phyloP scores from a whole-genome alignment of 1,284 basidiomycete species.

The Melampsora abietis-canadensis region DNA sequence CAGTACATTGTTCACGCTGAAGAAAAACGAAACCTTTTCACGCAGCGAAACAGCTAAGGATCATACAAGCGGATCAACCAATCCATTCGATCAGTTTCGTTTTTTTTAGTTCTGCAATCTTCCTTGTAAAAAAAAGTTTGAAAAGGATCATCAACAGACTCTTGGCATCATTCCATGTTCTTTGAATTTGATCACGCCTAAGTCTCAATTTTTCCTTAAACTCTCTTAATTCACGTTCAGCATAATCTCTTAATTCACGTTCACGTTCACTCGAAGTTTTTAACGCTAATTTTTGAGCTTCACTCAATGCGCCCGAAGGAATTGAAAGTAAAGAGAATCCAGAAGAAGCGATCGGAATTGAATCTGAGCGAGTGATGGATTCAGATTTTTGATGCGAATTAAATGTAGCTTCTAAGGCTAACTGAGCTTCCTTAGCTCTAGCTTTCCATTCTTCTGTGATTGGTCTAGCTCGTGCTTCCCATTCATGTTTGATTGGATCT shows the following conservation, averaged over 20 bases:
- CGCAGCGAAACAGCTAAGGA: slow-evolving; percentile 15
- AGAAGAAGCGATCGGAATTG: not conserved
- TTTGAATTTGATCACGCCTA: slow-evolving; percentile 45
- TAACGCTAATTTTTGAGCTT: not conserved
- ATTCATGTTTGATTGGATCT: slow-evolving; percentile 33
- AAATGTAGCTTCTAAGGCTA: slow-evolving; percentile 23
- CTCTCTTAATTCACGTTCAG: slow-evolving; percentile 48
- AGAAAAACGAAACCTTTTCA: slow-evolving; percentile 50
- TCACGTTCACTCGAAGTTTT: slow-evolving; percentile 13
- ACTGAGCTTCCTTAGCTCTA: slow-evolving; percentile 32
- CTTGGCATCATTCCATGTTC: slow-evolving; percentile 51
- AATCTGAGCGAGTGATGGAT: slow-evolving; percentile 4
- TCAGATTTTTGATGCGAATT: slow-evolving; percentile 15
- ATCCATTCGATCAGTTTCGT: not conserved
- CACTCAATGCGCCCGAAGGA: slow-evolving; percentile 7
- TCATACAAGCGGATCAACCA: not conserved
- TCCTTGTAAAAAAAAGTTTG: not conserved
- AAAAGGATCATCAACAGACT: slow-evolving; percentile 43
- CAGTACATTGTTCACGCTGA: slow-evolving; percentile 51
- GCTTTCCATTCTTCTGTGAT: slow-evolving; percentile 41
- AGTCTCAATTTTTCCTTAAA: slow-evolving; percentile 46
- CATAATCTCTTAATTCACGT: slow-evolving; percentile 46
- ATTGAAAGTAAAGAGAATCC: not conserved
- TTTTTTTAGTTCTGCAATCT: not conserved
- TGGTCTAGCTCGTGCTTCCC: slow-evolving; percentile 30